Evolutionary conservation across 352 stramenopile genomes (phyloP), one percentile per base, ranked within the genome.

Genomic region (Pythium guiyangense): DNA sequence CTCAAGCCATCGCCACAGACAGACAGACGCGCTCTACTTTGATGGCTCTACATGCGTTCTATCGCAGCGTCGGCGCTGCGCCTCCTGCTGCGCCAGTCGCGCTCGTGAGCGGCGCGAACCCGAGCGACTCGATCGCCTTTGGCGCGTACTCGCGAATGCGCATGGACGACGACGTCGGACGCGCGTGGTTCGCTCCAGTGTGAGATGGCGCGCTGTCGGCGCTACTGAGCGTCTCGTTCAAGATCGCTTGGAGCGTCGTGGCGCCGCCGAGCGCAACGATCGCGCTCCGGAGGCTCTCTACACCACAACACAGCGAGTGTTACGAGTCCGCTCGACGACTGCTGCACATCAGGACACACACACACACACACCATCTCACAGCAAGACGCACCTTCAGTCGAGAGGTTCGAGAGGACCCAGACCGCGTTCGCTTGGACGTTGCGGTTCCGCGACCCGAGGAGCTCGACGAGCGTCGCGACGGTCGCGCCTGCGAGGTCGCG

Each of bases 361-460:
- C 26, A 17, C 20, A 12, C 20, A 12, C 15, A n/a, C 17, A 9
- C 20, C 22, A 22, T 22, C 22, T 22, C 22, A 22, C 22, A 22
- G 22, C 22, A 22, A 22, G 22, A 44, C 59, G 58, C 54, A 90
- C 79, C 77, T 72, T 88, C 71, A 11, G 49, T 64, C 0, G 71
- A 87, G 20, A 90, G 75, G 44, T 92, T 92, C 14, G 79, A 89
- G 20, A 92, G 66, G 2, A 92, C 73, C 83, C 83, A 90, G 3
- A 90, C 83, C 17, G 76, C 73, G 49, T 89, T 88, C 25, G 83
- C 77, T 53, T 90, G 78, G 9, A 90, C 71, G 37, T 70, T 75
- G 5, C 64, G 47, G 37, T 74, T 86, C 54, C 70, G 80, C 29
- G 78, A 82, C 31, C 52, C 67, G 45, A 92, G 49, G 12, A 88